These are phyloP conservation scores for Colletotrichum tanaceti DNA, from an alignment of 2,329 filamentous ascomycete genomes.

Conservation along the genomic window DNA sequence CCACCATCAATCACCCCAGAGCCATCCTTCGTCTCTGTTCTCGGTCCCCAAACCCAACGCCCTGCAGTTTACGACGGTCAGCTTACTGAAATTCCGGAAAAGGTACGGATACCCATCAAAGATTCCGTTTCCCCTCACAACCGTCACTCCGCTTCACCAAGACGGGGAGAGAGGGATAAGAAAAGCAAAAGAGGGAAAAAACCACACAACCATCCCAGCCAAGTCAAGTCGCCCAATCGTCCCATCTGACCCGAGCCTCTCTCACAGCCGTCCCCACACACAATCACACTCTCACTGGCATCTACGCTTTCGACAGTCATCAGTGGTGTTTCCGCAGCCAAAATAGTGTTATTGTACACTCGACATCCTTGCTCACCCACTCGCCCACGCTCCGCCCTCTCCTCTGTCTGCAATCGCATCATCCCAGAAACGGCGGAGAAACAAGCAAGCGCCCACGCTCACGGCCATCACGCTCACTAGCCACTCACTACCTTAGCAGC, in stretches of 20 bases:
- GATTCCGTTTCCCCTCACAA: not conserved
- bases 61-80: not conserved
- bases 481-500: not conserved
- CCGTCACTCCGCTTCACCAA: not conserved
- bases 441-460: slow-evolving; percentile 4
- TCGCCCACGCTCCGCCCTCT: too few species aligned
- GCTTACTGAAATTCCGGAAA: not conserved
- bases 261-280: not conserved
- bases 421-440: slow-evolving; percentile 27
- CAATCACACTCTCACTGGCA: not conserved
- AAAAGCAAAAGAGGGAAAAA: not conserved
- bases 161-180: not conserved
- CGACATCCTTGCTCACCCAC: too few species aligned
- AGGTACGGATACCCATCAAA: not conserved
- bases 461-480: not conserved
- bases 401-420: slow-evolving; percentile 17
- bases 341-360: too few species aligned
- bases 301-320: not conserved
- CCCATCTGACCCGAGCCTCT: not conserved
- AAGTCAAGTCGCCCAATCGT: not conserved
- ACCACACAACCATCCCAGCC: not conserved
- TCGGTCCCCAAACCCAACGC: not conserved
- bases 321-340: too few species aligned
- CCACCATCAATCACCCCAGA: too few species aligned
- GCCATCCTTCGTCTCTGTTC: too few species aligned